Percentiles rank a stretch among this genome's conserved stretches.
Conservation (phyloP, 495 filamentous ascomycete genomes). For the Corynascus novoguineensis region DNA sequence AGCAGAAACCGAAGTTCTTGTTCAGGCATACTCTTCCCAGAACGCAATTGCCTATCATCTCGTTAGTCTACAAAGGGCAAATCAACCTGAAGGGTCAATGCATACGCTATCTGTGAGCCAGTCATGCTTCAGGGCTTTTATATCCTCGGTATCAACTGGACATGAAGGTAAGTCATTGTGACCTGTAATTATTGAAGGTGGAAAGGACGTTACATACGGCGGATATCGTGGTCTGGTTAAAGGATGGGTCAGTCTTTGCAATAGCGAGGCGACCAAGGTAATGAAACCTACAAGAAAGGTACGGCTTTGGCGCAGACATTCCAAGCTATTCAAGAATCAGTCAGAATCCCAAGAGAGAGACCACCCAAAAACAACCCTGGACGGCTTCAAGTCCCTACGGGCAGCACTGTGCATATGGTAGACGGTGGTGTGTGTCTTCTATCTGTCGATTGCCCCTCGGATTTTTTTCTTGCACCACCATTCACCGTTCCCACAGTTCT, state of each 20-base stretch:
- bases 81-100: slow-evolving; percentile 8
- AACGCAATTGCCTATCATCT: slow-evolving; percentile 72
- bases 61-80: slow-evolving; percentile 18
- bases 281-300: slow-evolving; percentile 44
- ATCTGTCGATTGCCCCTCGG: too few species aligned
- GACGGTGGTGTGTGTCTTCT: too few species aligned
- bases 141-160: slow-evolving; percentile 60
- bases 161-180: slow-evolving; percentile 14
- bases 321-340: slow-evolving; percentile 16
- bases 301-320: slow-evolving; percentile 34
- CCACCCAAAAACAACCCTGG: neutral
- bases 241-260: slow-evolving; percentile 6
- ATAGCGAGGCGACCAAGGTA: neutral
- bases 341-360: neutral
- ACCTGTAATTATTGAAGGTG: neutral
- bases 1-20: neutral
- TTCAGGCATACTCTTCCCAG: slow-evolving; percentile 83
- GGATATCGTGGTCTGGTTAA: slow-evolving; percentile 40
- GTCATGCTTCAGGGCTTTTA: slow-evolving; percentile 80
- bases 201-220: slow-evolving; percentile 29
- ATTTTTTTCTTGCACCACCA: too few species aligned
- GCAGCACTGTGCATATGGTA: too few species aligned
- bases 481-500: too few species aligned
- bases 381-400: neutral
- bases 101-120: slow-evolving; percentile 98